phyloP scores from a whole-genome alignment of 192 early-diverging fungal genomes.

The Allomyces arbusculus region DNA sequence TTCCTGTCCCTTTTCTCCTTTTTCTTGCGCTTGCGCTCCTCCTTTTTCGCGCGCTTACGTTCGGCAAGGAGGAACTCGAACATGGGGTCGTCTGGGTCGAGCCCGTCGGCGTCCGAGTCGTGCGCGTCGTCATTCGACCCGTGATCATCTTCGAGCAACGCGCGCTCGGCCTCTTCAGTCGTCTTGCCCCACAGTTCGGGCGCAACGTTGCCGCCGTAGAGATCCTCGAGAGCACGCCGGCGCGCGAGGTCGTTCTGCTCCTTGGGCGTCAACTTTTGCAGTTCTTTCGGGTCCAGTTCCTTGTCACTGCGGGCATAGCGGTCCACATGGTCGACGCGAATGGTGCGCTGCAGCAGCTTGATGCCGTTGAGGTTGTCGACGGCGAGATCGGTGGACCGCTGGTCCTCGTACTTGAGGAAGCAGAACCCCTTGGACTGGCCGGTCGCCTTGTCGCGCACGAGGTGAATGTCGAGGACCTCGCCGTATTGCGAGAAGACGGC shows the following conservation, averaged over 20 bases:
- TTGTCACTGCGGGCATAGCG: conserved; percentile 41
- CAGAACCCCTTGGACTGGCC: conserved; percentile 69
- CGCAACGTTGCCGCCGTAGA: conserved; percentile 10
- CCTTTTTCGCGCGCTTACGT: conserved; percentile 24
- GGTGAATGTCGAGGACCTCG: conserved; percentile 73
- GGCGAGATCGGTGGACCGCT: conserved; percentile 67
- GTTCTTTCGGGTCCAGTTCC: conserved; percentile 24
- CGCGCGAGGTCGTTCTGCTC: not conserved
- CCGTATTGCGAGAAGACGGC: conserved; percentile 83
- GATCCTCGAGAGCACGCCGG: conserved; percentile 7
- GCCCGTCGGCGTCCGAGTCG: conserved; percentile 19
- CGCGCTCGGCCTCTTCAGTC: conserved; percentile 9
- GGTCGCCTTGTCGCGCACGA: conserved; percentile 69
- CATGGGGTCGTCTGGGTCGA: conserved; percentile 57
- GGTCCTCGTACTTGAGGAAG: conserved; percentile 85
- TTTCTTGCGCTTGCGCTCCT: conserved; percentile 15
- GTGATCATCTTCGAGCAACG: conserved; percentile 8
- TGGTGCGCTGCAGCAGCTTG: conserved; percentile 29
- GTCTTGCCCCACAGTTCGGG: conserved; percentile 14
- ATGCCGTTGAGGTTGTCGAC: conserved; percentile 89
- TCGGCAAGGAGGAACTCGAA: conserved; percentile 43
- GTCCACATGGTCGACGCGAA: conserved; percentile 59
- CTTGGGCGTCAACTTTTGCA: not conserved
- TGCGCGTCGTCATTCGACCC: not conserved
- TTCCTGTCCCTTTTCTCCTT: conserved; percentile 12